Evolutionary conservation across 495 filamentous ascomycete species (phyloP).

Genomic region (Aspergillus carlsbadensis): DNA sequence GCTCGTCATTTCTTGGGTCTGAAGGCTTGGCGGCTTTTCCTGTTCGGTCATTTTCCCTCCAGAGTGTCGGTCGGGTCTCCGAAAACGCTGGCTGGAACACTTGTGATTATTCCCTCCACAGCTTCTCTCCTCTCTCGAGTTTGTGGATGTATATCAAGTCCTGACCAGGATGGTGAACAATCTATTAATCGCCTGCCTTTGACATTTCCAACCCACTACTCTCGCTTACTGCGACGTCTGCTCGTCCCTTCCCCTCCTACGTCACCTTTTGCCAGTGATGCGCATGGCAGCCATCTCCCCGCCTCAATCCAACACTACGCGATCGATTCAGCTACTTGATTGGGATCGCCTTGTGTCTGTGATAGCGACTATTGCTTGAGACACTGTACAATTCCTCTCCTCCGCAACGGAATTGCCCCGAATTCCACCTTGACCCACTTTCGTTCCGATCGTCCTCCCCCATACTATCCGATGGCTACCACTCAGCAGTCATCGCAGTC

Average conservation of each 20-base stretch:
- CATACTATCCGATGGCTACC: slow-evolving; percentile 29
- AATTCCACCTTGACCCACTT: slow-evolving; percentile 41
- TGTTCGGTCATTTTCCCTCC: background rate
- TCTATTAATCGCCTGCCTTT: background rate
- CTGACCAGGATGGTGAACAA: no score
- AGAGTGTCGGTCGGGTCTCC: no score
- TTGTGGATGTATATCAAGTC: no score
- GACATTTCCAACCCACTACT: slow-evolving; percentile 2
- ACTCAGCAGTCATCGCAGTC: slow-evolving; percentile 36
- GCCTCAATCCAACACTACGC: background rate
- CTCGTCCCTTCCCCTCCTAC: background rate
- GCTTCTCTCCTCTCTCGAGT: no score
- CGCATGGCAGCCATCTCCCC: background rate
- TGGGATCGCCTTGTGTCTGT: background rate
- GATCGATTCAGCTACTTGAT: background rate
- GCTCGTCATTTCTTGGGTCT: slow-evolving; percentile 25
- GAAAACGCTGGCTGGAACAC: background rate
- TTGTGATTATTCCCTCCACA: no score
- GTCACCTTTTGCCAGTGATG: slow-evolving; percentile 1
- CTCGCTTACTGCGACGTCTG: background rate
- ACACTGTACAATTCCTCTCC: background rate
- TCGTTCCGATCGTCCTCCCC: slow-evolving; percentile 29
- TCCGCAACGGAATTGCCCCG: slow-evolving; percentile 13
- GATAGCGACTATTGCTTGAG: background rate
- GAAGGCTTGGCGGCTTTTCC: slow-evolving; percentile 19